Percentiles rank a stretch among this genome's conserved stretches.
phyloP scores from a whole-genome alignment of 1,284 basidiomycete genomes.

The Melampsora americana region DNA sequence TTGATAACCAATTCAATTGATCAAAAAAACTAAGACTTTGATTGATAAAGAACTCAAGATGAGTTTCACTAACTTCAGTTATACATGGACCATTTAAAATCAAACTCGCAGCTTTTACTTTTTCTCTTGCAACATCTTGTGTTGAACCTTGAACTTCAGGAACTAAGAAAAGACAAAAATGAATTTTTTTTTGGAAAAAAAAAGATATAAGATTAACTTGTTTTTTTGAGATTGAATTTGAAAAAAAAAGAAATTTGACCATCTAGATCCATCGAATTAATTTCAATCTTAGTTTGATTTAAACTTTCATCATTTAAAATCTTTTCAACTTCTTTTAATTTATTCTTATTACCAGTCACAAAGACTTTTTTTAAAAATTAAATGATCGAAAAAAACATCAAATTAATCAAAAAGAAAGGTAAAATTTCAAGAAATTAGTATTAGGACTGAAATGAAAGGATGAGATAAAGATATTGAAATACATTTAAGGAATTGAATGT shows the following conservation, averaged over 20 bases:
- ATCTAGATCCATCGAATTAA: slow-evolving; percentile 22
- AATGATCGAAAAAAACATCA: too few relatives aligned
- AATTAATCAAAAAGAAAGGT: too few relatives aligned
- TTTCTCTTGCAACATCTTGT: slow-evolving; percentile 80
- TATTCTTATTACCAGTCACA: slow-evolving; percentile 54
- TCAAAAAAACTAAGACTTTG: neutral
- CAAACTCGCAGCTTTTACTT: slow-evolving; percentile 79
- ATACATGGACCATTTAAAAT: slow-evolving; percentile 78
- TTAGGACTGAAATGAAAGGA: too few relatives aligned
- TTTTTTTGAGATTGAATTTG: too few relatives aligned
- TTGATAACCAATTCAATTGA: neutral
- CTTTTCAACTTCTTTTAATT: slow-evolving; percentile 52
- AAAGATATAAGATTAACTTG: too few relatives aligned
- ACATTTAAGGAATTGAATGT: too few relatives aligned
- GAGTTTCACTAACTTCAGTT: slow-evolving; percentile 64
- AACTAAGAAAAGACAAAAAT: too few relatives aligned
- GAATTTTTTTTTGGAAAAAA: too few relatives aligned
- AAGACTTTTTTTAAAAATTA: slow-evolving; percentile 48
- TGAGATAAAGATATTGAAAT: too few relatives aligned
- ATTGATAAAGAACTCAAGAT: neutral
- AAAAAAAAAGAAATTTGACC: too few relatives aligned
- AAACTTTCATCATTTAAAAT: slow-evolving; percentile 46
- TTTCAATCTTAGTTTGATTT: neutral
- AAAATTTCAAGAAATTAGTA: too few relatives aligned
- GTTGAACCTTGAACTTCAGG: slow-evolving; percentile 93